Percentiles rank a stretch among this genome's conserved stretches.
These are phyloP conservation scores for Yamadazyma blattariae DNA, from an alignment of 1,139 yeast genomes.

Conservation along the genomic window DNA sequence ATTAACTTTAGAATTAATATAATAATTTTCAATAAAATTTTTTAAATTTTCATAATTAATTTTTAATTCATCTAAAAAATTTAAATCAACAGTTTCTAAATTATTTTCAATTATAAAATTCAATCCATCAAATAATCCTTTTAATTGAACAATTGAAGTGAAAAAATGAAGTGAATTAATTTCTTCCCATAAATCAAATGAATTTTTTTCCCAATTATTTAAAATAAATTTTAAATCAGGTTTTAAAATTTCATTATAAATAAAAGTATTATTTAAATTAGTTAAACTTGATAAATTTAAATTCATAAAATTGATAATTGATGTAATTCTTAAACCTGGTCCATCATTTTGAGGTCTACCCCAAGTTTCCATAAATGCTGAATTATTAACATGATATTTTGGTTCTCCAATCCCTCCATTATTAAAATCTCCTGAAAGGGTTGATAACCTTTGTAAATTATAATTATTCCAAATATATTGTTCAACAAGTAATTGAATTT, in stretches of 20 bases:
- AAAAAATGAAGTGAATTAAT: slow-evolving; percentile 71
- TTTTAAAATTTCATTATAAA: slow-evolving; percentile 55
- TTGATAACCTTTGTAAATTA: slow-evolving; percentile 60
- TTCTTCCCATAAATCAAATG: slow-evolving; percentile 96
- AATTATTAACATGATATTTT: slow-evolving; percentile 66
- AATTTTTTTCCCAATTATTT: slow-evolving; percentile 58
- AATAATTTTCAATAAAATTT: slow-evolving; percentile 35
- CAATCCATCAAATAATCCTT: slow-evolving; percentile 63
- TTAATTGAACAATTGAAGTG: slow-evolving; percentile 70
- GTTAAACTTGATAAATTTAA: slow-evolving; percentile 9
- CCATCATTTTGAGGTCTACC: slow-evolving; percentile 98
- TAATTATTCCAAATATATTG: slow-evolving; percentile 60
- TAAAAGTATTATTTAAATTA: slow-evolving; percentile 20
- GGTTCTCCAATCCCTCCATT: slow-evolving; percentile 82
- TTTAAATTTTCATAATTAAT: slow-evolving; percentile 31
- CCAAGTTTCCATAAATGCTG: slow-evolving; percentile 67
- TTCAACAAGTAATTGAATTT: slow-evolving; percentile 37
- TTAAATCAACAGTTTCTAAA: slow-evolving; percentile 19
- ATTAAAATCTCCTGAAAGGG: slow-evolving; percentile 65
- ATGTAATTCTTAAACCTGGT: slow-evolving; percentile 75
- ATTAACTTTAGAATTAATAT: slow-evolving; percentile 37
- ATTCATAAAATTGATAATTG: slow-evolving; percentile 56
- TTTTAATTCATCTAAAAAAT: slow-evolving; percentile 23
- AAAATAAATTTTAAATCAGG: slow-evolving; percentile 70
- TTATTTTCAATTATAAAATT: slow-evolving; percentile 29